These are phyloP conservation scores for Xylaria hypoxylon DNA, from an alignment of 2,329 filamentous ascomycete genomes.

Conservation along the genomic window DNA sequence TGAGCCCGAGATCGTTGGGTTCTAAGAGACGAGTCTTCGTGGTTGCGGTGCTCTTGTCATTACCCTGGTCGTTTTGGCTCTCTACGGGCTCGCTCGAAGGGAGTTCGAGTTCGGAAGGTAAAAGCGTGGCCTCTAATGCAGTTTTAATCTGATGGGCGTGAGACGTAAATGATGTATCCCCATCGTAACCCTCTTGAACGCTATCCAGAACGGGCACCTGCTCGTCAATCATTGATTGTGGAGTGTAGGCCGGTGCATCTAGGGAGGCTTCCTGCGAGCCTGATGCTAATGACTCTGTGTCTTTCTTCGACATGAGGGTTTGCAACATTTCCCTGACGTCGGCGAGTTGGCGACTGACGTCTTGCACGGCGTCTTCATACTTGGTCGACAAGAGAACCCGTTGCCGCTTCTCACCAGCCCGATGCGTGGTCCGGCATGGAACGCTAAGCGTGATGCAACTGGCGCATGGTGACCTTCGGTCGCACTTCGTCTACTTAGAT, in stretches of 20 bases:
- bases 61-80: constrained; percentile 16
- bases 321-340: constrained; percentile 48
- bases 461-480: constrained; percentile 47
- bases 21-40: constrained; percentile 2
- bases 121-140: constrained; percentile 42
- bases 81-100: constrained; percentile 15
- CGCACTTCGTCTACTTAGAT: constrained; percentile 47
- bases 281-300: constrained; percentile 5
- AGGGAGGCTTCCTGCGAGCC: constrained; percentile 5
- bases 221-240: constrained; percentile 46
- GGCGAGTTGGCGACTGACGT: constrained; percentile 45
- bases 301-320: constrained; percentile 37
- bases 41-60: constrained; percentile 11
- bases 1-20: constrained; percentile 32
- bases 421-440: constrained; percentile 44
- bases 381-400: constrained; percentile 49
- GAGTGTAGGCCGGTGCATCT: constrained; percentile 35
- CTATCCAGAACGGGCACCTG: constrained; percentile 42
- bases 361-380: constrained; percentile 50
- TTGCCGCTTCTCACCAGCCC: constrained; percentile 48
- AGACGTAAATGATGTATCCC: constrained; percentile 48
- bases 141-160: constrained; percentile 43
- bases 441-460: constrained; percentile 49
- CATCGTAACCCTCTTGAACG: constrained; percentile 45
- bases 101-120: constrained; percentile 39